These are phyloP conservation scores for Fusarium virguliforme DNA, from an alignment of 2,329 filamentous ascomycete genomes.

Conservation along the genomic window DNA sequence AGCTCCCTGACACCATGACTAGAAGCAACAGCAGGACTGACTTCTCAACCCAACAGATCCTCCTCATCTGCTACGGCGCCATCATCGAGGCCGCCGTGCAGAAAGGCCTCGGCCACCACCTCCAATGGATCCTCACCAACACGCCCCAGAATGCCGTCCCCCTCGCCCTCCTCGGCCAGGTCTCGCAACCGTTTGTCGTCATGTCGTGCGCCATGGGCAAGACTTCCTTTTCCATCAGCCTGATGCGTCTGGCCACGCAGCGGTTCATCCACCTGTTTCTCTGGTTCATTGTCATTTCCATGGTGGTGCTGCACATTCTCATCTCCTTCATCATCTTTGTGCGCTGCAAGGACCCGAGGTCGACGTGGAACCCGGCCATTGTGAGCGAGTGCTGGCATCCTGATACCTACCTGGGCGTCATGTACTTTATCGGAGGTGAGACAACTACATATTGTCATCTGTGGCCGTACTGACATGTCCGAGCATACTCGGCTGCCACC, in stretches of 20 bases:
- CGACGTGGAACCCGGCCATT: conserved; percentile 39
- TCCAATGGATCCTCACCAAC: conserved; percentile 29
- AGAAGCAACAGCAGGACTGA: not conserved
- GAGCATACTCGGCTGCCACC: conserved; percentile 39
- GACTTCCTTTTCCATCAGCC: conserved; percentile 38
- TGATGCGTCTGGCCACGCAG: conserved; percentile 38
- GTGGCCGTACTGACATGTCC: rapidly evolving
- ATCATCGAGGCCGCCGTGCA: conserved; percentile 37
- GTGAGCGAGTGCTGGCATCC: conserved; percentile 40
- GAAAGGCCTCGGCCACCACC: conserved; percentile 33
- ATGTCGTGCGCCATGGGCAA: conserved; percentile 41
- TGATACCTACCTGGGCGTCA: conserved; percentile 28
- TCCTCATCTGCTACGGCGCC: conserved; percentile 32
- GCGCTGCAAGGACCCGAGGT: conserved; percentile 33
- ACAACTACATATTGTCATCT: rapidly evolving
- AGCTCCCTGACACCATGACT: rapidly evolving
- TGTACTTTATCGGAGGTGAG: conserved; percentile 40
- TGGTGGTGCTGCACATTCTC: conserved; percentile 34
- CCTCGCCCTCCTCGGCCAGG: conserved; percentile 28
- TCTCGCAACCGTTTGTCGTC: conserved; percentile 37
- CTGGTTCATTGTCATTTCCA: conserved; percentile 35
- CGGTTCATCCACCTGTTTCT: conserved; percentile 31
- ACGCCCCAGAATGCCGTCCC: conserved; percentile 29
- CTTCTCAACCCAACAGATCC: conserved; percentile 11
- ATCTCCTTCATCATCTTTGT: conserved; percentile 36